Evolutionary conservation across 1,284 basidiomycete species (phyloP), one percentile per base, ranked within the genome.

Genomic region (Leucoagaricus sp.): DNA sequence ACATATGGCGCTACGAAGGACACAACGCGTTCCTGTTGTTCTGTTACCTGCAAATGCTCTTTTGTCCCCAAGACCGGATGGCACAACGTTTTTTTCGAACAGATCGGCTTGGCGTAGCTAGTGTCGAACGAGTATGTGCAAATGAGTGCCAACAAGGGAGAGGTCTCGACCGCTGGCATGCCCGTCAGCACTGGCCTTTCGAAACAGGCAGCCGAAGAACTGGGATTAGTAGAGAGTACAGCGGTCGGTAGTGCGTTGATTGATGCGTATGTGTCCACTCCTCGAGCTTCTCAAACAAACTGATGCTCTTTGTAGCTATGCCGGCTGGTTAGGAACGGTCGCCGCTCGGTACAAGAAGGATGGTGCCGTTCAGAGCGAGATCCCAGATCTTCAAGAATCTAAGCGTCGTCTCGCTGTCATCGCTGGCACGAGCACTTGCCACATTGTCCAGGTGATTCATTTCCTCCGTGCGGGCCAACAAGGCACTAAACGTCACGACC

Each of bases 311-410:
- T 47, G 4, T 61, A 93, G 91, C 6, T 98, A 98, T 72, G 94
- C 96, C 2, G 96, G 96, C n/a, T 99, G 96, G 96, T 81, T 99
- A 64, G 96, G 97, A 17, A 98, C 96, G 0, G 87, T 98, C 36
- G 96, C 93, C 7, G 96, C 95, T 7, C 77, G 85, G 19, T 87
- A 87, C 61, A 83, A 76, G 41, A 80, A 83, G 54, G 72, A 83
- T 31, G 83, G 82, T 55, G 74, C 72, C 64, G 70, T 82, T 21
- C 81, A 82, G 12, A 73, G 75, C 21, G 69, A 71, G 3, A 64
- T 76, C 10, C 85, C 90, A 12, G 76, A 79, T 9, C 73, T 95
- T 3, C 82, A 87, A 17, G 91, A 95, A 63, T 91, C 91, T 10
- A 77, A 82, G 13, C 86, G 93, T 67, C 82, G 96, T 49, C 79